These are phyloP conservation scores for Inonotus hispidus DNA, from an alignment of 1,284 basidiomycete species.

Conservation along the genomic window DNA sequence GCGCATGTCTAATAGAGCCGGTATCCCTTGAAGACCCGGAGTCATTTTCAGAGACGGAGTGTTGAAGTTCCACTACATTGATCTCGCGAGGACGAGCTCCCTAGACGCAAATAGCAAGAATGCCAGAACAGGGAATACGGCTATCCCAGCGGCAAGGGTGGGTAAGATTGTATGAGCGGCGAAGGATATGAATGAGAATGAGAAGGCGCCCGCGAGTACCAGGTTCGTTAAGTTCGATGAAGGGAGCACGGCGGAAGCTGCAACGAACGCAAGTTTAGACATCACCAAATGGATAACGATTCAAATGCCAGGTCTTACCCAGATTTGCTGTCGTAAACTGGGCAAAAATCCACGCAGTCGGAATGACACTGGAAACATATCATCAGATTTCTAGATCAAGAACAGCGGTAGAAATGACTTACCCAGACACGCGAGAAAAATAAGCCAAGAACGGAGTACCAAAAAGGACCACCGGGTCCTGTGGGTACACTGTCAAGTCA, in stretches of 20 bases:
- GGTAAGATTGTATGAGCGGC: slow-evolving; percentile 24
- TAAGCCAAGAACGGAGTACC: slow-evolving; percentile 87
- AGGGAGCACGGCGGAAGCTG: slow-evolving; percentile 36
- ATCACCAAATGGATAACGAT: slow-evolving; percentile 35
- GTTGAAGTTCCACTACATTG: slow-evolving; percentile 8
- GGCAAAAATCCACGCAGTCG: slow-evolving; percentile 61
- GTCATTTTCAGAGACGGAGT: neutral
- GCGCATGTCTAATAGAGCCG: neutral
- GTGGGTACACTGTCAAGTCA: slow-evolving; percentile 1
- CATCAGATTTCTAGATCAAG: slow-evolving; percentile 18
- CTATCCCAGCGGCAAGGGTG: slow-evolving; percentile 22
- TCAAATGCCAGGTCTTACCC: slow-evolving; percentile 37
- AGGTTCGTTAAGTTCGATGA: slow-evolving; percentile 42
- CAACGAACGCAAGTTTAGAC: slow-evolving; percentile 40
- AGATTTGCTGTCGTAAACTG: slow-evolving; percentile 82
- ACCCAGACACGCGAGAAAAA: slow-evolving; percentile 68
- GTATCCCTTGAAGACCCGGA: neutral
- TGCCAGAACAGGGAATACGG: slow-evolving; percentile 18
- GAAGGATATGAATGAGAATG: slow-evolving; percentile 17
- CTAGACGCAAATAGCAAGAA: slow-evolving; percentile 12
- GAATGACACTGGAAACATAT: slow-evolving; percentile 36
- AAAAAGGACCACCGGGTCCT: slow-evolving; percentile 80
- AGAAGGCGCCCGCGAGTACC: slow-evolving; percentile 31
- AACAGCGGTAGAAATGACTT: slow-evolving; percentile 40
- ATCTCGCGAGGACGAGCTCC: slow-evolving; percentile 6